Evolutionary conservation across 2,329 filamentous ascomycete species (phyloP).

Genomic region (Diplodia mutila): DNA sequence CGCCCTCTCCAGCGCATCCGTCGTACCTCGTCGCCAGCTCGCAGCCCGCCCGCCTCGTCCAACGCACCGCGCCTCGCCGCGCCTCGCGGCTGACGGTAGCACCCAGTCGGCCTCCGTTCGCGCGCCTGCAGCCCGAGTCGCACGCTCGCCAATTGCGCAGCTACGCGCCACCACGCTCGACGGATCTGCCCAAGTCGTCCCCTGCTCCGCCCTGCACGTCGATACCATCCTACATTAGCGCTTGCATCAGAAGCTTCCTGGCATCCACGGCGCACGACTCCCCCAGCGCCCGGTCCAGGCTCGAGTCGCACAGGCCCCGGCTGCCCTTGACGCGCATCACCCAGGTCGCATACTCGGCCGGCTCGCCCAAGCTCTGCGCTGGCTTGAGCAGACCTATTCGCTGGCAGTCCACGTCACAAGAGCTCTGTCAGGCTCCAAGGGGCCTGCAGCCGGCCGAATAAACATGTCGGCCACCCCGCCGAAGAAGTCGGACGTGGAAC

Average conservation of each 20-base stretch:
- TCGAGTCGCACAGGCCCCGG: conserved; percentile 26
- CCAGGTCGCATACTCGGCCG: conserved; percentile 41
- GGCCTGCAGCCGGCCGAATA: conserved; percentile 68
- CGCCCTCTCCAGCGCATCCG: conserved; percentile 3
- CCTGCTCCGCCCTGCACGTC: conserved; percentile 23
- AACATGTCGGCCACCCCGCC: conserved; percentile 91
- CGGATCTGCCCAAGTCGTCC: conserved; percentile 22
- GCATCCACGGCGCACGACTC: conserved; percentile 16
- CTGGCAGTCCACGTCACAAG: conserved; percentile 34
- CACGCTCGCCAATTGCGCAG: conserved; percentile 26
- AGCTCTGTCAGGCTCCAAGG: conserved; percentile 44
- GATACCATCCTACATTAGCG: conserved; percentile 25
- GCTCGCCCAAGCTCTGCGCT: conserved; percentile 25
- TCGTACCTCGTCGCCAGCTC: conserved; percentile 14
- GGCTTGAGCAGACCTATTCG: conserved; percentile 27
- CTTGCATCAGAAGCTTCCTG: conserved; percentile 27
- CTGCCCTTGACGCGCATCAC: conserved; percentile 27
- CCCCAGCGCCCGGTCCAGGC: conserved; percentile 22
- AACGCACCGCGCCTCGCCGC: conserved; percentile 13
- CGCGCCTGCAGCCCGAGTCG: conserved; percentile 26
- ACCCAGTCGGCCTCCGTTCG: conserved; percentile 16
- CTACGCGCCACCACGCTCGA: conserved; percentile 23
- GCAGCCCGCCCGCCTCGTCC: conserved; percentile 4
- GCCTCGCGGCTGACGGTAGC: conserved; percentile 25
- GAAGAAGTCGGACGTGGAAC: conserved; percentile 87